Base-by-base conservation (phyloP, 495 filamentous ascomycete species). In the Evansstolkia leycettana region DNA sequence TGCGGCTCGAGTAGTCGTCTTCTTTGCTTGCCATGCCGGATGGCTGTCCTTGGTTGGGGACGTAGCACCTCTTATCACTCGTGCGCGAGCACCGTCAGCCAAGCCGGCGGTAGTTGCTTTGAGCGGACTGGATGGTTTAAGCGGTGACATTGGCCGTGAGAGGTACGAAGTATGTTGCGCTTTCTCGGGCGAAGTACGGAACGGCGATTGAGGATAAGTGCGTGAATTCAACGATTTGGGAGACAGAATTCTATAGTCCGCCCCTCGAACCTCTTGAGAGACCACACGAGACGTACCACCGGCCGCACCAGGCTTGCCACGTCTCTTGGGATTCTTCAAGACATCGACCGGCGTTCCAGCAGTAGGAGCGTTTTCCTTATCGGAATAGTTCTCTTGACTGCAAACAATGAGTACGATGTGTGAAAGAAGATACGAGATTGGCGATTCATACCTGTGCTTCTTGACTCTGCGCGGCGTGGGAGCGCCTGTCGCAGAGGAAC, bases 141-240 rank as follows among this genome's bases (percentile, higher is more conserved):
- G 43, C 9, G 73, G 69, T 12, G 74, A 74, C 11, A 64, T 60
- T 6, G 69, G 70, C 8, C 61, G 67, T 3, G 73, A 60, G 2
- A 74, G 40, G 31, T 68, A 64, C 3, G 67, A 63, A 27, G 66
- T 62, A 31, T 59, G 50, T 24, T 65, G 59, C 7, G 66, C 54
- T 28, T 62, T 64, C 15, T 62, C 54, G 9, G 55, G 60, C 11
- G 65, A 65, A 2, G 54, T 50, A 14, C 56, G 56, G 45, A 73
- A 57, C 6, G 75, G 75, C 3, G 76, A 78, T 34, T 69, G 64
- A 2, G 72, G 78, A 31, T 76, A 64, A 11, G 78, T 70, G 17
- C 81, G 72, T 2, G 81, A 83, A 51, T 93, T 90, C 17, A 75
- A 74, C 0, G 84, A 85, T 46, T 84, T 80, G 9, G 85, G 84